Evolutionary conservation across 495 filamentous ascomycete genomes (phyloP).

Genomic region (Aspergillus steynii): DNA sequence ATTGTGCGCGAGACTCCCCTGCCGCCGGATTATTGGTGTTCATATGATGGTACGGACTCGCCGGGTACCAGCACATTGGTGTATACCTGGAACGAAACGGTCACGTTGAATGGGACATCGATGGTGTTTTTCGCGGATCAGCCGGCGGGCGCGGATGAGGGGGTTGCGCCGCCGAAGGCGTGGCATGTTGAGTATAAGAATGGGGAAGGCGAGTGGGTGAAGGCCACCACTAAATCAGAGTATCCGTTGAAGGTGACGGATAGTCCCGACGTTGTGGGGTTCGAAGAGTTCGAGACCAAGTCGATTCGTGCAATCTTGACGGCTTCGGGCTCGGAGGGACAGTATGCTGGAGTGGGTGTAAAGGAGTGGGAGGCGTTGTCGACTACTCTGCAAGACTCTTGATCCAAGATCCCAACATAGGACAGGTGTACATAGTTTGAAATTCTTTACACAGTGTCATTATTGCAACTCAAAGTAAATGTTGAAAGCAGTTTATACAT

Average conservation of each 20-base stretch:
- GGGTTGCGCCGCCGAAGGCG: not conserved
- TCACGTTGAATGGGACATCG: not conserved
- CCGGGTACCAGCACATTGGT: not conserved
- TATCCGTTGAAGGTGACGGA: slow-evolving; percentile 8
- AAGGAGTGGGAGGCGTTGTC: slow-evolving; percentile 11
- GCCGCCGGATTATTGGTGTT: slow-evolving; percentile 8
- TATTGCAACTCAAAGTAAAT: not conserved
- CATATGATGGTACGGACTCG: not conserved
- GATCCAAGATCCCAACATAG: not conserved
- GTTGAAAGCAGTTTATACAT: not conserved
- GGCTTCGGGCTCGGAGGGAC: not conserved
- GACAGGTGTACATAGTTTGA: not conserved
- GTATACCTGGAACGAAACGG: slow-evolving; percentile 7
- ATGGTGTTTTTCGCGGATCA: slow-evolving; percentile 9
- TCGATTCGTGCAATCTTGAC: slow-evolving; percentile 2
- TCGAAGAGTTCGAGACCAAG: not conserved
- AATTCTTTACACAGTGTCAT: too few relatives aligned
- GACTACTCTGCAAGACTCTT: not conserved
- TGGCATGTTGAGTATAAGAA: slow-evolving; percentile 11
- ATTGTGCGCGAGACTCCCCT: slow-evolving; percentile 6
- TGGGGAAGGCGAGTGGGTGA: not conserved
- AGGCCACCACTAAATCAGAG: not conserved
- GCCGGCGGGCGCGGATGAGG: slow-evolving; percentile 1
- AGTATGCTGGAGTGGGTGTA: slow-evolving; percentile 6
- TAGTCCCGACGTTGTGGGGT: not conserved